Evolutionary conservation across 1,139 yeast species (phyloP).

Genomic region (Yamadazyma spencermartinsiae): DNA sequence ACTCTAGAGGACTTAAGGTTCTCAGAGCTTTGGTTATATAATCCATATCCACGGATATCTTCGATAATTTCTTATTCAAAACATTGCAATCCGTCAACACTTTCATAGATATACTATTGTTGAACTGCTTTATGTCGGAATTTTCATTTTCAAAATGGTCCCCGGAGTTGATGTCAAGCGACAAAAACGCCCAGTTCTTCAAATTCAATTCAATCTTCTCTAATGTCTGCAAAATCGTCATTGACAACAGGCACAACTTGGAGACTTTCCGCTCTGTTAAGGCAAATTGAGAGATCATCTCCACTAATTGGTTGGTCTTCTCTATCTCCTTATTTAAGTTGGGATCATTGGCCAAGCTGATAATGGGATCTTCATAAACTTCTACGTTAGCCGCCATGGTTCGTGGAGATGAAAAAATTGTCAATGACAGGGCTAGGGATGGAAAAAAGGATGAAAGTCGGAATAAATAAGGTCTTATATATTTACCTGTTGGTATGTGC

Average conservation of each 20-base stretch:
- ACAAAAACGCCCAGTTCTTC: conserved; percentile 57
- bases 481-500: no score
- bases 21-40: conserved; percentile 44
- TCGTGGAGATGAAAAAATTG: background rate
- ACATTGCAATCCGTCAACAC: conserved; percentile 52
- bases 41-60: conserved; percentile 48
- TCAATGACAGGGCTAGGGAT: background rate
- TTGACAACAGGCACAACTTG: conserved; percentile 50
- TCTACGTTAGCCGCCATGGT: conserved; percentile 21
- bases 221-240: conserved; percentile 48
- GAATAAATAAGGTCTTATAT: no score
- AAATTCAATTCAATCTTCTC: conserved; percentile 50
- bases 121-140: conserved; percentile 40
- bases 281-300: conserved; percentile 44
- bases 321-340: conserved; percentile 44
- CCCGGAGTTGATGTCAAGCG: conserved; percentile 52
- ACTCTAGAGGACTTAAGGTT: conserved; percentile 45
- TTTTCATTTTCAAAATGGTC: conserved; percentile 34
- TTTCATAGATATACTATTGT: conserved; percentile 47
- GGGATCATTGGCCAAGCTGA: conserved; percentile 50
- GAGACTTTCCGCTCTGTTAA: conserved; percentile 48
- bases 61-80: conserved; percentile 40
- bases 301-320: conserved; percentile 42
- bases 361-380: conserved; percentile 48
- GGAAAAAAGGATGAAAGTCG: background rate